Percentiles rank a stretch among this genome's conserved stretches.
Conservation (phyloP, 129 eudicot species). For the Mikania micrantha region DNA sequence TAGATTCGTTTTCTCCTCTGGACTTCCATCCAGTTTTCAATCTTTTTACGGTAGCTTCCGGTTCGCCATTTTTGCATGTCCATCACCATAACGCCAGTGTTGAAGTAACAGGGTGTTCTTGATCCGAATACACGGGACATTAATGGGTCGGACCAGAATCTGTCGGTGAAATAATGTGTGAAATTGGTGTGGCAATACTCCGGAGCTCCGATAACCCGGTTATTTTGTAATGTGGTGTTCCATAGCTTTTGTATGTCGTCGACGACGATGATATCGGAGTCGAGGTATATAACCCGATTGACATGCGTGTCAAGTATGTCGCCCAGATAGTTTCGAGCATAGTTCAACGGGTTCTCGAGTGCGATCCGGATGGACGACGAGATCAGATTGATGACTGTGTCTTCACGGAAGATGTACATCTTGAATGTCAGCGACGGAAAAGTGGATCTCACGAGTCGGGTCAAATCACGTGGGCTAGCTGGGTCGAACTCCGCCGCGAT, state of each 20-base stretch:
- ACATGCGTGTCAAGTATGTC: constrained; percentile 80
- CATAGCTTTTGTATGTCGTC: constrained; percentile 78
- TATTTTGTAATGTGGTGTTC: constrained; percentile 35
- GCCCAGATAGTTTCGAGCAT: constrained; percentile 87
- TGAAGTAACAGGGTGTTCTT: constrained; percentile 64
- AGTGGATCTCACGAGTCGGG: constrained; percentile 64
- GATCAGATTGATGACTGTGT: constrained; percentile 64
- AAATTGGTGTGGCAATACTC: constrained; percentile 92
- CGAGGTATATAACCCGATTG: constrained; percentile 80
- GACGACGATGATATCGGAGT: constrained; percentile 68
- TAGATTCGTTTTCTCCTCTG: constrained; percentile 66
- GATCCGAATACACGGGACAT: constrained; percentile 41
- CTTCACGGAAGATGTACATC: constrained; percentile 76
- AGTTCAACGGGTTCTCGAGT: constrained; percentile 81
- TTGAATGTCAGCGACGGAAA: constrained; percentile 75
- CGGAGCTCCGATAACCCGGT: constrained; percentile 77
- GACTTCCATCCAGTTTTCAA: constrained; percentile 87
- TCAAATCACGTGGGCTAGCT: constrained; percentile 64
- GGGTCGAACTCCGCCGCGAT: constrained; percentile 95
- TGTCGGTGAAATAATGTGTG: constrained; percentile 64
- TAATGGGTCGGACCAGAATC: constrained; percentile 80
- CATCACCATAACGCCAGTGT: constrained; percentile 98
- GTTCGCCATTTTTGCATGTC: constrained; percentile 66
- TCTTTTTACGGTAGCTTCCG: constrained; percentile 40
- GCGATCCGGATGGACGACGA: constrained; percentile 71